Base-by-base conservation (phyloP, 352 stramenopile species). In the Phytopythium mirpurense region DNA sequence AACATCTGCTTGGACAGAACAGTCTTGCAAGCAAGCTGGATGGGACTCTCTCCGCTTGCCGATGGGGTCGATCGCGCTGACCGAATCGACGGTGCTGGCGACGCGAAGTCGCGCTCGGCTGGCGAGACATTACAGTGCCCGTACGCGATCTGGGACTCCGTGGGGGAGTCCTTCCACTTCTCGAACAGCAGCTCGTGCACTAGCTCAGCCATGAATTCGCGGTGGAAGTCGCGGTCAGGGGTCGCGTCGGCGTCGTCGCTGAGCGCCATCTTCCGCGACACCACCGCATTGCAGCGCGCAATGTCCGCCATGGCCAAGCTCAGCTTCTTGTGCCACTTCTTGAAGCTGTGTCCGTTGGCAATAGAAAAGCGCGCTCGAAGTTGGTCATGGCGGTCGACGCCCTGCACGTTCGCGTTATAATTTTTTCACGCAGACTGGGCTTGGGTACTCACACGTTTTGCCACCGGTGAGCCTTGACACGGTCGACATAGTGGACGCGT, bases 381-480 rank as follows among this genome's bases (percentile, higher is more conserved):
- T 44, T 77, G 65, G 45, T 73, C 64, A n/a, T 60, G 21, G 2
- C 59, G 7, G 18, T 77, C 68, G 0, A 71, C 64, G 0, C 57
- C 67, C 41, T 75, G 62, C 60, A 75, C 67, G 29, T 67, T 41
- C 3, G 59, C 12, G 41, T 76, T 76, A 42, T 72, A 76, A 26
- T 61, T 21, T n/a, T 2, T 43, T 51, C 15, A 72, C 46, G 27
- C 52, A 62, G 27, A 19, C 50, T 12, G 67, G 67, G 4, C 55
- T 48, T 54, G 42, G 29, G 42, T 66, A 68, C 1, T 37, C 18
- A 8, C 40, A 12, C 9, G 37, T 48, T 24, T 51, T 10, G n/a
- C 51, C 58, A 12, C 47, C 40, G 16, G 65, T 36, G 7, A 55
- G 19, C 19, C 57, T 44, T 23, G 57, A 65, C 0, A 67, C 52